Percentiles rank a stretch among this genome's conserved stretches.
phyloP scores from a whole-genome alignment of 768 basidiomycete species.

The Lepiota venenata region DNA sequence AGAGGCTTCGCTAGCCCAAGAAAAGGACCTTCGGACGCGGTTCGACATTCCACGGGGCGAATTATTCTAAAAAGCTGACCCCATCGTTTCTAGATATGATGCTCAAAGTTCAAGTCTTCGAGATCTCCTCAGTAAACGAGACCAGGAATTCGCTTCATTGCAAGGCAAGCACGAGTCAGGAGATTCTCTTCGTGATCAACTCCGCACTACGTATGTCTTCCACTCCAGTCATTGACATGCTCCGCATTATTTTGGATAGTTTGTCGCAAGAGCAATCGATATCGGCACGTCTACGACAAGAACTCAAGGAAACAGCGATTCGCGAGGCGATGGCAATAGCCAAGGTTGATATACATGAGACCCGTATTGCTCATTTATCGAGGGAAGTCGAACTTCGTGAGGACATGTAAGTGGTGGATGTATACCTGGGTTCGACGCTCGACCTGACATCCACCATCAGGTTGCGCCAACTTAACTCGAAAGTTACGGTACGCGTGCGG shows the following conservation, averaged over 20 bases:
- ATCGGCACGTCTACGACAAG: conserved; percentile 2
- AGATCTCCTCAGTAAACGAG: conserved; percentile 20
- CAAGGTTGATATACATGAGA: conserved; percentile 6
- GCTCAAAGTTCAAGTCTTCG: conserved; percentile 20
- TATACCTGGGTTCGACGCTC: neutral
- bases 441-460: neutral
- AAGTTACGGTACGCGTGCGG: neutral
- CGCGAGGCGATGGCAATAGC: neutral
- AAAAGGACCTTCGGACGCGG: conserved; percentile 3
- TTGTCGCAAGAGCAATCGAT: conserved; percentile 2
- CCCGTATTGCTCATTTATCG: conserved; percentile 1
- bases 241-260: neutral
- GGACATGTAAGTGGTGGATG: conserved; percentile 6
- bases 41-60: neutral
- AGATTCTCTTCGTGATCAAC: conserved; percentile 9
- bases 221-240: neutral
- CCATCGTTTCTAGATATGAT: conserved; percentile 14
- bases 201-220: conserved; percentile 1
- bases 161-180: conserved; percentile 19
- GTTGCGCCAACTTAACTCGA: neutral
- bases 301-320: conserved; percentile 6
- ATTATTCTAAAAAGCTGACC: neutral
- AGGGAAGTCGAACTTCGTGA: conserved; percentile 1
- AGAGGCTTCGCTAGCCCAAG: neutral
- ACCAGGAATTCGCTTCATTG: conserved; percentile 21